Evolutionary conservation across 2,329 filamentous ascomycete species (phyloP), one percentile per base, ranked within the genome.

Genomic region (Fusarium keratoplasticum): DNA sequence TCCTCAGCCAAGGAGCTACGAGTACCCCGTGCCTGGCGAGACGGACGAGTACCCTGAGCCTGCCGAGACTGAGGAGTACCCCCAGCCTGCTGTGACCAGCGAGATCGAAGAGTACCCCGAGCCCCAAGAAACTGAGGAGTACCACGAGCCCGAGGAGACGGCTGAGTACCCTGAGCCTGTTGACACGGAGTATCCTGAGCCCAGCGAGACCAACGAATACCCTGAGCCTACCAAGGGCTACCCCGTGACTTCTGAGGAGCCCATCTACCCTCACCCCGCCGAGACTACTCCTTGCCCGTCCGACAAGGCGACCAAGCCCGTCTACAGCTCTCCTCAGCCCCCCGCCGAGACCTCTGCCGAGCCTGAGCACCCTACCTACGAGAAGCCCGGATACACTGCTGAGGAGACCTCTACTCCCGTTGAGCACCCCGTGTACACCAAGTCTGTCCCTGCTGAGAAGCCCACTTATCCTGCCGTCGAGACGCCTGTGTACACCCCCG

Each of bases 201-300:
- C 31, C 11, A 35, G 10, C 16, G 44, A 63, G 20, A 38, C n/a
- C 31, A 25, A 64, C 25, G 62, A 62, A n/a, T 62, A 62, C 7
- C 60, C 60, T 25, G 16, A 50, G 40, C 60, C 60, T 7, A 52
- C 38, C 20, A 52, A 61, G 59, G 42, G 36, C 5, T 31, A 64
- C 25, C 38, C 50, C 20, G 20, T 31, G 18, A 50, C 42, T 9
- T 27, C 62, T 20, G 40, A 54, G 60, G 20, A 36, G 20, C 33
- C 60, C 31, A 54, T 20, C 31, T 54, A 44, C 35, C 9, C 18
- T 38, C 31, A 58, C 22, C 44, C 55, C 1, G 38, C 22, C 20
- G 33, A 54, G 42, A 42, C 42, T 7, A 61, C 61, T 16, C 36
- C 62, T n/a, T 61, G 27, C 57, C 66, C 61, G 22, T 40, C 61